Evolutionary conservation across 352 stramenopile species (phyloP).

Genomic region (Globisporangium okanoganense): DNA sequence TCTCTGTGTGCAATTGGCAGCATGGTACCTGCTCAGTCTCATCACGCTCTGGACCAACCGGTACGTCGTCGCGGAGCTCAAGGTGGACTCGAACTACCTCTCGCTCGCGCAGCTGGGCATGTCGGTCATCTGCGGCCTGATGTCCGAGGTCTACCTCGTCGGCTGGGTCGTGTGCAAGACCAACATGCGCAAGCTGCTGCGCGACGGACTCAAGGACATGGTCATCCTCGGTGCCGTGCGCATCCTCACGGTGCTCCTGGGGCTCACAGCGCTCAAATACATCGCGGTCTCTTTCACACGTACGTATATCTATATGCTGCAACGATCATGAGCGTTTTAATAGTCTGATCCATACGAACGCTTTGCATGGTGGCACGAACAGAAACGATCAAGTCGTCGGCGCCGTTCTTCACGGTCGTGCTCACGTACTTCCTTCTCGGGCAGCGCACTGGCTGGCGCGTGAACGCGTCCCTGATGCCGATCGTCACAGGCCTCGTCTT

Average conservation of each 20-base stretch:
- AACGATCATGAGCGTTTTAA: not conserved
- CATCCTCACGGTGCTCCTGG: constrained; percentile 86
- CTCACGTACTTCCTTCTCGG: constrained; percentile 82
- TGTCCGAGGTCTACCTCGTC: constrained; percentile 69
- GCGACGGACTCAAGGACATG: constrained; percentile 79
- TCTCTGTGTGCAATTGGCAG: constrained; percentile 20
- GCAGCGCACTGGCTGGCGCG: constrained; percentile 74
- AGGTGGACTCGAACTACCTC: constrained; percentile 73
- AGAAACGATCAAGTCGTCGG: constrained; percentile 92
- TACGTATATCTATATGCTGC: constrained; percentile 22
- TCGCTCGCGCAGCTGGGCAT: constrained; percentile 75
- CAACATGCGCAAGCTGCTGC: constrained; percentile 41
- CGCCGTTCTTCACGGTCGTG: constrained; percentile 90
- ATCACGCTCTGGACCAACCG: constrained; percentile 83
- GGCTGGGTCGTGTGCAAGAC: constrained; percentile 56
- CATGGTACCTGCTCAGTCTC: constrained; percentile 78
- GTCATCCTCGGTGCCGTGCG: constrained; percentile 74
- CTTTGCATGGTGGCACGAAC: constrained; percentile 13
- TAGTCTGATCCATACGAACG: not conserved
- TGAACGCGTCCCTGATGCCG: constrained; percentile 84
- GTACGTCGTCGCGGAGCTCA: constrained; percentile 72
- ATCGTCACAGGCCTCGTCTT: constrained; percentile 84
- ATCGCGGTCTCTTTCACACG: constrained; percentile 90
- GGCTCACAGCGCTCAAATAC: constrained; percentile 89
- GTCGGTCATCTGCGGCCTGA: constrained; percentile 68